Evolutionary conservation across 805 yeast species (phyloP).

Genomic region (Yarrowia sp.): DNA sequence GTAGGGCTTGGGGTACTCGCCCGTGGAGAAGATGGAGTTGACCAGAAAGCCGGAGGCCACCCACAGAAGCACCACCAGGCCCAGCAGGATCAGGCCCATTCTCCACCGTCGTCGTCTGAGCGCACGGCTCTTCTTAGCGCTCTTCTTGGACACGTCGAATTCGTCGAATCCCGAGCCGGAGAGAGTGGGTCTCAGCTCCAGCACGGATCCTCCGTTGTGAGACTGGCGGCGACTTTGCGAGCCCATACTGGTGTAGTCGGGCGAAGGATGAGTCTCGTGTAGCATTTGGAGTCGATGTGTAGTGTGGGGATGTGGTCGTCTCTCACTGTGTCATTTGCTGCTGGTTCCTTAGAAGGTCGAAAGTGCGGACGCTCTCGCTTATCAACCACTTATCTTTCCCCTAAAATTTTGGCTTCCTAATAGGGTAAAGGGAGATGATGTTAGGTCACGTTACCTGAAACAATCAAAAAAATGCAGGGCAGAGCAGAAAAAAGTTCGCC

Average conservation of each 20-base stretch:
- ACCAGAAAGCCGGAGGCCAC: conserved; percentile 84
- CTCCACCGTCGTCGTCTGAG: conserved; percentile 53
- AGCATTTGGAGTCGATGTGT: background rate
- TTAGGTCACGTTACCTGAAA: conserved; percentile 25
- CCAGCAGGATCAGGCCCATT: conserved; percentile 69
- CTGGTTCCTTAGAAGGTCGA: background rate
- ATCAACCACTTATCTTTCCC: conserved; percentile 24
- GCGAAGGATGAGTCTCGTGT: conserved; percentile 23
- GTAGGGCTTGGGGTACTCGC: conserved; percentile 80
- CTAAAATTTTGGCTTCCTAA: conserved; percentile 14
- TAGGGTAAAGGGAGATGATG: conserved; percentile 7
- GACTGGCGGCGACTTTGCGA: conserved; percentile 23
- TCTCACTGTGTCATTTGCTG: conserved; percentile 8
- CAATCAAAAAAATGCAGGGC: background rate
- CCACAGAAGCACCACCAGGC: conserved; percentile 82
- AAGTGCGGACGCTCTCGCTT: background rate
- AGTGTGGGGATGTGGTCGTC: background rate
- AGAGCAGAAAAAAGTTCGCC: no score
- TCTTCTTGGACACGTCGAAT: background rate
- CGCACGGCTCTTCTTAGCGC: background rate
- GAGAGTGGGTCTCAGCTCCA: conserved; percentile 12
- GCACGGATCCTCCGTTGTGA: conserved; percentile 9
- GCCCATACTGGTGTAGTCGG: conserved; percentile 25
- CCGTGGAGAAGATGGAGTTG: conserved; percentile 65
- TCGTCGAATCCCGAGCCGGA: background rate